A percentile compares a stretch with the other conserved stretches of the same genome.
Conservation (phyloP, 2,329 filamentous ascomycete genomes). For the Tolypocladium tundrense region DNA sequence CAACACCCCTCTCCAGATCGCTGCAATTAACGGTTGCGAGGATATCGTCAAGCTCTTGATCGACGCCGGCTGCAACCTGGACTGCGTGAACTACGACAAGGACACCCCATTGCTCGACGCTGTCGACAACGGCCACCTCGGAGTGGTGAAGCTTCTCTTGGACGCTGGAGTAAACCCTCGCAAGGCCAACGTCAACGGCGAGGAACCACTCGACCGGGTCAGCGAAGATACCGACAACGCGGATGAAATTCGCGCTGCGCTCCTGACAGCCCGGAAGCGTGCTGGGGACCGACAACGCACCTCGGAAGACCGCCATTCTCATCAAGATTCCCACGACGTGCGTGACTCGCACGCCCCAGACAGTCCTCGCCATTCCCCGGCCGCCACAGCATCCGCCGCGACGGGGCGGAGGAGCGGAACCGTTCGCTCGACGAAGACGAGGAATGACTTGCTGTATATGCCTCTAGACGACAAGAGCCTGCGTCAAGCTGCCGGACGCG, state of each 20-base stretch:
- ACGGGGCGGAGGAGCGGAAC: constrained; percentile 42
- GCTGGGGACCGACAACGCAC: constrained; percentile 42
- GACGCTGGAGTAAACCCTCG: constrained; percentile 85
- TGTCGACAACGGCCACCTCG: constrained; percentile 87
- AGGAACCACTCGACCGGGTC: constrained; percentile 82
- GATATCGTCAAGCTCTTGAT: constrained; percentile 84
- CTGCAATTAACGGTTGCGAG: constrained; percentile 74
- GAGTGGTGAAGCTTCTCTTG: constrained; percentile 76
- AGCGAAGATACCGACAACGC: constrained; percentile 65
- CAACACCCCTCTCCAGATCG: constrained; percentile 93
- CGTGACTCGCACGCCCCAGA: constrained; percentile 45
- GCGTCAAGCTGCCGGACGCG: constrained; percentile 47
- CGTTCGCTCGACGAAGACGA: constrained; percentile 52
- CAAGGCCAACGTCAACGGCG: constrained; percentile 81
- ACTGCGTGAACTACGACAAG: constrained; percentile 69
- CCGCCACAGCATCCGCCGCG: constrained; percentile 21
- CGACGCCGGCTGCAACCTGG: constrained; percentile 71
- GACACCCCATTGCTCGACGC: constrained; percentile 94
- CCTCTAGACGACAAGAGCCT: constrained; percentile 52
- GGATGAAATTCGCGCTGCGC: constrained; percentile 63
- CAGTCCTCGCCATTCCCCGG: constrained; percentile 48
- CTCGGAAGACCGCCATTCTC: constrained; percentile 46
- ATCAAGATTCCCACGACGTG: constrained; percentile 34
- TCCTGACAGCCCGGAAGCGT: constrained; percentile 50
- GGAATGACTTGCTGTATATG: constrained; percentile 54